Percentiles rank a stretch among this genome's conserved stretches.
Conservation (phyloP, 352 stramenopile genomes). For the Phytophthora crassamura region DNA sequence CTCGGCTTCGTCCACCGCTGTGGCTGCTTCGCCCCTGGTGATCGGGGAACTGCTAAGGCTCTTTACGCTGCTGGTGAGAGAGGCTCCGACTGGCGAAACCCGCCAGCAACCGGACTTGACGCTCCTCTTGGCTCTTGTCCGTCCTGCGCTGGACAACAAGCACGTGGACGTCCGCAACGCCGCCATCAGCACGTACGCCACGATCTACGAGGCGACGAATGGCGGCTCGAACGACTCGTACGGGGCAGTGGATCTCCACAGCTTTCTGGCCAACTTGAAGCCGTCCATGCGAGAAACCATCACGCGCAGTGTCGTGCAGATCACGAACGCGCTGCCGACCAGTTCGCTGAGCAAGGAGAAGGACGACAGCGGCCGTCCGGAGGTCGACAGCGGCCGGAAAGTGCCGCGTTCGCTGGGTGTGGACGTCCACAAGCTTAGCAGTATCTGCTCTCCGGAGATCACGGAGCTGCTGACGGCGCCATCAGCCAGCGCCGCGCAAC, state of each 20-base stretch:
- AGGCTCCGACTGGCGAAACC: slow-evolving; percentile 24
- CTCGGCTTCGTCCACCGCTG: slow-evolving; percentile 29
- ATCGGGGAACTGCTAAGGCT: slow-evolving; percentile 69
- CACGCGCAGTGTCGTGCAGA: slow-evolving; percentile 74
- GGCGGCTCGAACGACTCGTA: slow-evolving; percentile 42
- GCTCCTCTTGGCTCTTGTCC: slow-evolving; percentile 56
- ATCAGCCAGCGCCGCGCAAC: slow-evolving; percentile 41
- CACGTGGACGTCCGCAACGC: slow-evolving; percentile 83
- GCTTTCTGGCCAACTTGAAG: slow-evolving; percentile 68
- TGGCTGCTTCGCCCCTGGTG: slow-evolving; percentile 58
- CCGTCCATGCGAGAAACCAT: slow-evolving; percentile 77
- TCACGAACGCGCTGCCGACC: slow-evolving; percentile 49
- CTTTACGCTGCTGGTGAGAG: slow-evolving; percentile 67
- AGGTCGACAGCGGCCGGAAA: slow-evolving; percentile 60
- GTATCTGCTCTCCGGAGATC: slow-evolving; percentile 63
- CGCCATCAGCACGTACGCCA: slow-evolving; percentile 68
- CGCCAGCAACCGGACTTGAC: slow-evolving; percentile 39
- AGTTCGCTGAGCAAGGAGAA: slow-evolving; percentile 15
- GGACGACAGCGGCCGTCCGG: slow-evolving; percentile 29
- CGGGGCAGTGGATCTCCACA: slow-evolving; percentile 60
- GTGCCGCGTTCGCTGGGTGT: slow-evolving; percentile 57
- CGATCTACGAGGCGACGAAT: slow-evolving; percentile 78
- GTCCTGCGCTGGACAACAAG: slow-evolving; percentile 77
- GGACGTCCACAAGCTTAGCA: slow-evolving; percentile 64
- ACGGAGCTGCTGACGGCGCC: slow-evolving; percentile 52